phyloP scores from a whole-genome alignment of 768 basidiomycete species.

The Saitozyma podzolica region DNA sequence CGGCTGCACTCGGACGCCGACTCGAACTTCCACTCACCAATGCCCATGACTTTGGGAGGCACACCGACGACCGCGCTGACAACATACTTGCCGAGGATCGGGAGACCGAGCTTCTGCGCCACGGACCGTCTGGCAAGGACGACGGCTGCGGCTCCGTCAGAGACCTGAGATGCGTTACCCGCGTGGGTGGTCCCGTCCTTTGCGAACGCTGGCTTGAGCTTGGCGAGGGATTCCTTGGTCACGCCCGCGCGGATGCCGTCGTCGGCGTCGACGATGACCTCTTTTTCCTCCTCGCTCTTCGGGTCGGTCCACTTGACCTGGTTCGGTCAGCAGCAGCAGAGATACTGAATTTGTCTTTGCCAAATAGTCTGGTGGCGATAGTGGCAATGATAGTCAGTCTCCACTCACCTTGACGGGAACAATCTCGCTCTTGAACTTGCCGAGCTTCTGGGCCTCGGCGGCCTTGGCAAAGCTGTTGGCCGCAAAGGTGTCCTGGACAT shows the following conservation, averaged over 20 bases:
- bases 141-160: slow-evolving; percentile 86
- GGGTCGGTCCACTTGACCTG: slow-evolving; percentile 56
- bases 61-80: slow-evolving; percentile 73
- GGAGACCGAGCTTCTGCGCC: slow-evolving; percentile 73
- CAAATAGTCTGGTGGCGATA: not conserved
- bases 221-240: slow-evolving; percentile 70
- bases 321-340: not conserved
- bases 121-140: slow-evolving; percentile 76
- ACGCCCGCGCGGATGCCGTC: slow-evolving; percentile 87
- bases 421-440: slow-evolving; percentile 83
- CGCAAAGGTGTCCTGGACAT: slow-evolving; percentile 86
- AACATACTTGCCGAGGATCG: slow-evolving; percentile 80
- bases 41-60: slow-evolving; percentile 44
- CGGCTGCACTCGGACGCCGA: not conserved
- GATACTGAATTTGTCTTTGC: not conserved
- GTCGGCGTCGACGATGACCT: slow-evolving; percentile 65
- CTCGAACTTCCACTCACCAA: slow-evolving; percentile 16
- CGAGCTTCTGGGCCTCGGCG: slow-evolving; percentile 62
- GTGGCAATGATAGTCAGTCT: slow-evolving; percentile 13
- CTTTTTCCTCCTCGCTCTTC: slow-evolving; percentile 60
- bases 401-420: slow-evolving; percentile 67
- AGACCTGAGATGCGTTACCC: slow-evolving; percentile 62
- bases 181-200: slow-evolving; percentile 57
- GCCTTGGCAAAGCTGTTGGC: slow-evolving; percentile 83
- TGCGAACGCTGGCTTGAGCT: slow-evolving; percentile 79